phyloP scores from a whole-genome alignment of 2,329 filamentous ascomycete species.

The Anthostomella pinea region DNA sequence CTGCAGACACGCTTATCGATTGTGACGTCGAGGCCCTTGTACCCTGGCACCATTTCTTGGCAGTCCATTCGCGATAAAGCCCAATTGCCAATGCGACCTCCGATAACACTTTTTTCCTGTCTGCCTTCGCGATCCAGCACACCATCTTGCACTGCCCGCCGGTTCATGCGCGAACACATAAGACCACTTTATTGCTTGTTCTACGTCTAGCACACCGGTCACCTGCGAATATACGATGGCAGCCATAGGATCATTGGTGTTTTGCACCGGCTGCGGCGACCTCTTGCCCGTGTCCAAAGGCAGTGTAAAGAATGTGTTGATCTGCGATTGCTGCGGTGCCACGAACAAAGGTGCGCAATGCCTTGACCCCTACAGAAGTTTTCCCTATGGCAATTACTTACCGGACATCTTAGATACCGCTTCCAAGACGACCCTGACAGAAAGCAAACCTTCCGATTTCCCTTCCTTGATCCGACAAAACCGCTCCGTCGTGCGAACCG shows the following conservation, averaged over 20 bases:
- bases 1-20: no score
- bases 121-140: no score
- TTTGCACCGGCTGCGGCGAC: constrained; percentile 91
- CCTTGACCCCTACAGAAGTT: no score
- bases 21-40: no score
- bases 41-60: no score
- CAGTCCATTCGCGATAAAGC: no score
- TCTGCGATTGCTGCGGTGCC: constrained; percentile 82
- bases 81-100: no score
- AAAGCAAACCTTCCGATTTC: constrained; percentile 86
- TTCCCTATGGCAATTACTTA: constrained; percentile 7
- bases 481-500: constrained; percentile 78
- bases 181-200: neutral
- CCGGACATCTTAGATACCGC: constrained; percentile 57
- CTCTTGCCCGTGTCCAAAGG: constrained; percentile 79
- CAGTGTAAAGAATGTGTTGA: constrained; percentile 69
- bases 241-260: constrained; percentile 84
- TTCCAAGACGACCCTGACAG: constrained; percentile 72
- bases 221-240: constrained; percentile 76
- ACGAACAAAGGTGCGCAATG: constrained; percentile 89
- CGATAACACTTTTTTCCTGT: constrained; percentile 3
- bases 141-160: no score
- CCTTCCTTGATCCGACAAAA: constrained; percentile 87
- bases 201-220: no score
- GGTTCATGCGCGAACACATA: neutral